A percentile compares a stretch with the other conserved stretches of the same genome.
Conservation (phyloP, 2,329 filamentous ascomycete genomes). For the Blastomyces gilchristii region DNA sequence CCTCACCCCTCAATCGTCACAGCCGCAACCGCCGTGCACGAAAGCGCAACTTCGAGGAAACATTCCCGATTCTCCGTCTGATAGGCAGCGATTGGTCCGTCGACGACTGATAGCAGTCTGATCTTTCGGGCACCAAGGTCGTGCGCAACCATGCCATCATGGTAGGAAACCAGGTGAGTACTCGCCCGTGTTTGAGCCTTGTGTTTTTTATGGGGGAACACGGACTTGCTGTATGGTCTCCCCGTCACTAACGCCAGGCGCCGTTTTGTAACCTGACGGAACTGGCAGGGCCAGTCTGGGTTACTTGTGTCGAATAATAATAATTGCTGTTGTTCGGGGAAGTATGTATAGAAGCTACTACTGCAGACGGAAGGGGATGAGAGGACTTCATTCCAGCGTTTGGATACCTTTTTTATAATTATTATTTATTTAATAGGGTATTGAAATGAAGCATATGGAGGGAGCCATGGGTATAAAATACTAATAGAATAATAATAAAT, state of each 20-base stretch:
- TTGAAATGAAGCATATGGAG: background rate
- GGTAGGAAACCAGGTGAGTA: background rate
- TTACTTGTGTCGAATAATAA: background rate
- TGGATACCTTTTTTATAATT: slow-evolving; percentile 24
- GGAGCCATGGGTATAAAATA: background rate
- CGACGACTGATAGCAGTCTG: background rate
- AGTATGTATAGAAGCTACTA: slow-evolving; percentile 15
- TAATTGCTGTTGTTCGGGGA: background rate
- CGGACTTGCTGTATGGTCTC: slow-evolving; percentile 13
- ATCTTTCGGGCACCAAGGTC: background rate
- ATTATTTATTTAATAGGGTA: background rate
- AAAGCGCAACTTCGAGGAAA: slow-evolving; percentile 16
- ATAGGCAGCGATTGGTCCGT: slow-evolving; percentile 9
- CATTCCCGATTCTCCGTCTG: slow-evolving; percentile 19
- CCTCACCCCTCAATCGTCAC: slow-evolving; percentile 20
- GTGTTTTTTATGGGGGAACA: background rate
- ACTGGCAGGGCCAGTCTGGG: slow-evolving; percentile 8
- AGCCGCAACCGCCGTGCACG: slow-evolving; percentile 18
- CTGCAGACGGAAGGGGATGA: slow-evolving; percentile 20
- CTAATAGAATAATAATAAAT: too few relatives aligned
- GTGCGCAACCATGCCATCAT: background rate
- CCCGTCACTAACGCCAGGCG: slow-evolving; percentile 20
- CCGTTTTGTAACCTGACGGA: slow-evolving; percentile 18
- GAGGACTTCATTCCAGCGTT: slow-evolving; percentile 24
- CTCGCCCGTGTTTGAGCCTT: too few relatives aligned